Conservation (phyloP, 352 stramenopile species). For the Globisporangium middletonii region DNA sequence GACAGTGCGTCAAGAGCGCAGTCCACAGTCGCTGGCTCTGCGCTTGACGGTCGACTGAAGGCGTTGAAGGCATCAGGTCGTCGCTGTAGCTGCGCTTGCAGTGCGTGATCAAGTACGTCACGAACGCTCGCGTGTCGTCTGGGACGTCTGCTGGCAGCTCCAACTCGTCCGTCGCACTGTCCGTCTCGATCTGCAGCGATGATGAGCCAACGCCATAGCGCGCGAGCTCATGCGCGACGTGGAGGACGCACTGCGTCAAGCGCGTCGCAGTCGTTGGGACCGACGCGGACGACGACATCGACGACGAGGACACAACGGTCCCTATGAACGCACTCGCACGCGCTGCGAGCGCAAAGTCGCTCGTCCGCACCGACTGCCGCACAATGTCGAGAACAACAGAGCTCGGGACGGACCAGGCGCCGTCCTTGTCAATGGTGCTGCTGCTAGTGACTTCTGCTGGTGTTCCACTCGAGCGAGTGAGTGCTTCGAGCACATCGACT, state of each 20-base stretch:
- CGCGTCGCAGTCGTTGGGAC: slow-evolving; percentile 8
- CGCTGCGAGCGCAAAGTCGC: slow-evolving; percentile 24
- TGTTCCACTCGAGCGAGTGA: neutral
- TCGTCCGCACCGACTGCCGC: slow-evolving; percentile 13
- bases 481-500: slow-evolving; percentile 22
- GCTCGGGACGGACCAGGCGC: slow-evolving; percentile 25
- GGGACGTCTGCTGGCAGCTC: neutral
- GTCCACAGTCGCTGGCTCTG: slow-evolving; percentile 25
- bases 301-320: neutral
- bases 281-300: neutral
- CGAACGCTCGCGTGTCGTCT: slow-evolving; percentile 8
- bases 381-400: slow-evolving; percentile 39
- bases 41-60: neutral
- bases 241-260: slow-evolving; percentile 10
- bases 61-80: neutral
- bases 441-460: neutral
- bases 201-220: neutral
- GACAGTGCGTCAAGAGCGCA: slow-evolving; percentile 24
- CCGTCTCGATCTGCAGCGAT: neutral
- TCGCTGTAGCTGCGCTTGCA: slow-evolving; percentile 6
- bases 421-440: neutral
- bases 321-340: slow-evolving; percentile 19
- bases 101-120: slow-evolving; percentile 9
- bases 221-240: slow-evolving; percentile 2
- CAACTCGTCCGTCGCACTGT: neutral